These are phyloP conservation scores for Umbilicus rupestris DNA, from an alignment of 164 flowering plant species.

Conservation along the genomic window DNA sequence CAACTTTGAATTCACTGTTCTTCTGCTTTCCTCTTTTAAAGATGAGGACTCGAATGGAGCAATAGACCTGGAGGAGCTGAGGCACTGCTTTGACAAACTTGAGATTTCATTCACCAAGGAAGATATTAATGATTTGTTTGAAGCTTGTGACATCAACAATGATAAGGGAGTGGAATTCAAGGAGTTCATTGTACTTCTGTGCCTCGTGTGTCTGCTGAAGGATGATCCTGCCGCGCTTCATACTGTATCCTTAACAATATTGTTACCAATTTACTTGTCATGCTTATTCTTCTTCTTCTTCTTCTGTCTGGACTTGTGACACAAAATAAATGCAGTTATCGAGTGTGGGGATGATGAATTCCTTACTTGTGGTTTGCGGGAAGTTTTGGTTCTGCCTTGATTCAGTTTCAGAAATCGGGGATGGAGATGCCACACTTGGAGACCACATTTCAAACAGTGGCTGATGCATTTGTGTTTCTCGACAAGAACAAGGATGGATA, in stretches of 20 bases:
- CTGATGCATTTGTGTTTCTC: slow-evolving; percentile 79
- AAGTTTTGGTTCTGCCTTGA: not conserved
- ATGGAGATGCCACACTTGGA: slow-evolving; percentile 73
- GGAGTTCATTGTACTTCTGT: slow-evolving; percentile 89
- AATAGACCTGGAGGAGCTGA: slow-evolving; percentile 78
- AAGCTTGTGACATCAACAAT: slow-evolving; percentile 74
- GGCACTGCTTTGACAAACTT: slow-evolving; percentile 56
- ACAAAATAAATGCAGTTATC: too few species aligned
- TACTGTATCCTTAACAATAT: slow-evolving; percentile 43
- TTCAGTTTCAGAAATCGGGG: slow-evolving; percentile 35
- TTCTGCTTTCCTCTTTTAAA: slow-evolving; percentile 15
- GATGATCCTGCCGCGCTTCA: slow-evolving; percentile 42
- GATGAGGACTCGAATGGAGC: slow-evolving; percentile 80
- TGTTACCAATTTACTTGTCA: too few species aligned
- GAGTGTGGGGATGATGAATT: too few species aligned
- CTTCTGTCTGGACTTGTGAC: too few species aligned
- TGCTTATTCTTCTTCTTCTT: too few species aligned
- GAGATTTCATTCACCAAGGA: slow-evolving; percentile 63
- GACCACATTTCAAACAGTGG: slow-evolving; percentile 70
- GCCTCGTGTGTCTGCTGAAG: slow-evolving; percentile 88
- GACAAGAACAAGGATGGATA: slow-evolving; percentile 92
- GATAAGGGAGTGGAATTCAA: slow-evolving; percentile 73
- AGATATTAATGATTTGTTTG: slow-evolving; percentile 71
- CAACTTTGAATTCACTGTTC: not conserved
- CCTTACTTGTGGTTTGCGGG: not conserved